Conservation (phyloP, 306 rosid species). For the Vigna mungo region DNA sequence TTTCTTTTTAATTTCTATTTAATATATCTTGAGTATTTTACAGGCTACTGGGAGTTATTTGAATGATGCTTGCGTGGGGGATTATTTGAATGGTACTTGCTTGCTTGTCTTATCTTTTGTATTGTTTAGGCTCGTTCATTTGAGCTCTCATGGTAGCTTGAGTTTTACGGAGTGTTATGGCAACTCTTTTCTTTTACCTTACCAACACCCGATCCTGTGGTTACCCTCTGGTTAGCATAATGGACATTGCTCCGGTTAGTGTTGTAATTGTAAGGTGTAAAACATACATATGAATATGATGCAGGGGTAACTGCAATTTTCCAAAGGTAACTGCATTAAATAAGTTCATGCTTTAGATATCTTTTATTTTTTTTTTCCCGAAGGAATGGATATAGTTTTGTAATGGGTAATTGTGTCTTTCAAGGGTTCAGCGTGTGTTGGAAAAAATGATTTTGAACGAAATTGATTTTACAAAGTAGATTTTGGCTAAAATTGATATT, state of each 20-base stretch:
- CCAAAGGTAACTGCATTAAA: not conserved
- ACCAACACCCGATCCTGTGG: not conserved
- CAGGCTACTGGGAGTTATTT: not conserved
- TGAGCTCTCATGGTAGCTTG: not conserved
- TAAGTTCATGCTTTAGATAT: not conserved
- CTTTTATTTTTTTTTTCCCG: too few relatives aligned
- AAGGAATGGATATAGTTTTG: not conserved
- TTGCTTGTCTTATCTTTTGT: slow-evolving; percentile 21
- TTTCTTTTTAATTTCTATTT: not conserved
- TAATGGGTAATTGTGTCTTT: not conserved
- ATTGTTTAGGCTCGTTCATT: not conserved
- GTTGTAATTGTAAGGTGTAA: not conserved
- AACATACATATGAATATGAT: not conserved
- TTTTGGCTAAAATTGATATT: too few relatives aligned
- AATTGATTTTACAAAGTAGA: too few relatives aligned
- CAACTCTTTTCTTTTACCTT: not conserved
- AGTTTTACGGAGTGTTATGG: not conserved
- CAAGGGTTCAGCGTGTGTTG: too few relatives aligned
- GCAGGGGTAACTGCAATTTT: not conserved
- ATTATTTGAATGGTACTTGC: not conserved
- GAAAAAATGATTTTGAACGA: too few relatives aligned
- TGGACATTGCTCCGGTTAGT: not conserved
- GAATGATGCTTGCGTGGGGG: not conserved
- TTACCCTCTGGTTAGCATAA: not conserved
- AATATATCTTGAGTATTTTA: not conserved